Evolutionary conservation across 108 stramenopile species (phyloP), one percentile per base, ranked within the genome.

Genomic region (Fistulifera solaris): DNA sequence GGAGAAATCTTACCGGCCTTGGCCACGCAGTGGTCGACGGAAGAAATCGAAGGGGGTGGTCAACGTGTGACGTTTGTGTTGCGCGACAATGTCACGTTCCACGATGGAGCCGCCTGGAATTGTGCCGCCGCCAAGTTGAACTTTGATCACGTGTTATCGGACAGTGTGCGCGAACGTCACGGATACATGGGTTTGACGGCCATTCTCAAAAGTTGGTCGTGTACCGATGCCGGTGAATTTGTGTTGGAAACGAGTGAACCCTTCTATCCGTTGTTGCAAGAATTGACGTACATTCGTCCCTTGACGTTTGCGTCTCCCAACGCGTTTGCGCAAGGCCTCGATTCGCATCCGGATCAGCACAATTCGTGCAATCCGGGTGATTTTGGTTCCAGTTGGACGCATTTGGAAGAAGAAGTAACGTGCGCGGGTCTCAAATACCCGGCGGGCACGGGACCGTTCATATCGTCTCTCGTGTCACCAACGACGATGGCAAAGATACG

Each of bases 221-320:
- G 83, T 59, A 66, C 53, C 18, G 57, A 55, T 25, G 58, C 69
- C 11, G 40, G 40, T 22, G 54, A 69, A 1, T 61, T 85, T 44
- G 66, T 70, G 19, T 27, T 85, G 16, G 64, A 62, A 40, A 78
- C 83, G 1, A 39, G 47, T n/a, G 27, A 40, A 11, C 27, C 62
- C 38, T 78, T 73, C 54, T 76, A 75, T 44, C 77, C 80, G 15
- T 63, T 79, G 11, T 55, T 85, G 1, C 77, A 85, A 44, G 78
- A 85, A 56, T 48, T 85, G 24, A 65, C 75, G 27, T 85, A 78
- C 66, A 73, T 78, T 53, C 83, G 83, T 53, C 83, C 83, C 14
- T 53, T 81, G 4, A 45, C 57, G 8, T 70, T 85, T 48, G 65
- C 73, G 10, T 78, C 79, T 21, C 62, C 83, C 16, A 45, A 42